These are phyloP conservation scores for Zizania latifolia DNA, from an alignment of 176 grass and related monocot species.

Conservation along the genomic window DNA sequence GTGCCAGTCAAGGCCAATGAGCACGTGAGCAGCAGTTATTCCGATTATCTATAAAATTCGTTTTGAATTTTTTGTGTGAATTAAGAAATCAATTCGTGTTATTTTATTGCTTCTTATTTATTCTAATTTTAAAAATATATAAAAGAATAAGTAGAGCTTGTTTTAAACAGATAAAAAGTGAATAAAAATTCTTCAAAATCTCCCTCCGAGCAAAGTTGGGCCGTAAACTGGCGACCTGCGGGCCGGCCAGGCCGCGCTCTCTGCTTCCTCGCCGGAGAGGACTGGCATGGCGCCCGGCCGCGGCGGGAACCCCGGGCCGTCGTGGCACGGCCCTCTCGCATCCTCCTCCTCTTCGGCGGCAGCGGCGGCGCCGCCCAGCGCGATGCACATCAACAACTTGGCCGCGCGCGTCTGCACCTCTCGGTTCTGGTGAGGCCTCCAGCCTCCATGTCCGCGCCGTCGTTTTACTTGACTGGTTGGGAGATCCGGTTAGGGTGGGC, in stretches of 20 bases:
- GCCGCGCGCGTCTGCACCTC: conserved; percentile 93
- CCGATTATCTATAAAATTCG: too few species aligned
- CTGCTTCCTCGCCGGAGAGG: not conserved
- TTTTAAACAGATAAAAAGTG: too few species aligned
- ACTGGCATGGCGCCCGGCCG: conserved; percentile 22
- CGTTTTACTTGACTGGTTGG: not conserved
- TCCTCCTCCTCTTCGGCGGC: not conserved
- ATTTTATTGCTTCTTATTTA: too few species aligned
- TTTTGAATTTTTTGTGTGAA: too few species aligned
- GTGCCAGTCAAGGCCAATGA: too few species aligned
- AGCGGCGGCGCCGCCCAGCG: conserved; percentile 7
- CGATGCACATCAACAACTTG: conserved; percentile 98
- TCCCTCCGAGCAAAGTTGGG: too few species aligned
- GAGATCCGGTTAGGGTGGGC: not conserved
- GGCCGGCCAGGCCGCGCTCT: not conserved
- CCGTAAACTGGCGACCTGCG: too few species aligned
- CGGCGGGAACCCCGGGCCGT: not conserved
- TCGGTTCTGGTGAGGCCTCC: conserved; percentile 70
- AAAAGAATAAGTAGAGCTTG: too few species aligned
- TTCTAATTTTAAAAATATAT: too few species aligned
- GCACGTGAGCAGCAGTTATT: too few species aligned
- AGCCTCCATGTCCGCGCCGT: not conserved
- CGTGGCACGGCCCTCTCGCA: not conserved
- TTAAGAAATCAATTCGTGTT: too few species aligned
- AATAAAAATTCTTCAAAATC: too few species aligned